Evolutionary conservation across 2,329 filamentous ascomycete genomes (phyloP).

Genomic region (Colletotrichum incanum): DNA sequence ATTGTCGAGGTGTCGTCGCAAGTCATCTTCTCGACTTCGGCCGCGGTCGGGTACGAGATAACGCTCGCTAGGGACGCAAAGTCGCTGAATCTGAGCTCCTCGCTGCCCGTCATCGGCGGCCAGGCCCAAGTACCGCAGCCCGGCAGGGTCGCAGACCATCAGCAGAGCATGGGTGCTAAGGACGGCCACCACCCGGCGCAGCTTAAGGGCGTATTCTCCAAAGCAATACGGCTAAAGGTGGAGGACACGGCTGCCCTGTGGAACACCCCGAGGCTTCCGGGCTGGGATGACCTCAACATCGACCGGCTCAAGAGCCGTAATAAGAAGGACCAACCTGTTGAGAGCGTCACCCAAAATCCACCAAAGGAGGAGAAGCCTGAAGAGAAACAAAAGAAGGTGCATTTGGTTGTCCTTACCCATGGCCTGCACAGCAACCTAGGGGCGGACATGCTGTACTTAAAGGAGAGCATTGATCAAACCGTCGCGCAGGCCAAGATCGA

Average conservation of each 20-base stretch:
- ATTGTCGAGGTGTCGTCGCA: constrained; percentile 93
- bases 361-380: constrained; percentile 48
- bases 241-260: constrained; percentile 93
- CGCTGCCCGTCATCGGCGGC: constrained; percentile 62
- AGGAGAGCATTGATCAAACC: constrained; percentile 94
- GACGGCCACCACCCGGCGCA: constrained; percentile 75
- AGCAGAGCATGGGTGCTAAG: constrained; percentile 72
- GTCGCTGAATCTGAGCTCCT: constrained; percentile 77
- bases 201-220: constrained; percentile 85
- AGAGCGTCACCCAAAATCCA: constrained; percentile 52
- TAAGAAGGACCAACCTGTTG: constrained; percentile 51
- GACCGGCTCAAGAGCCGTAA: constrained; percentile 46
- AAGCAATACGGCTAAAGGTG: constrained; percentile 82
- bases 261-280: constrained; percentile 90
- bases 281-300: constrained; percentile 66
- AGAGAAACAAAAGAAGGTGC: constrained; percentile 82
- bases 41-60: constrained; percentile 90
- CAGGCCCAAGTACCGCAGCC: constrained; percentile 70
- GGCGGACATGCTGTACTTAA: constrained; percentile 96
- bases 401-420: constrained; percentile 93
- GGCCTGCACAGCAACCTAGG: constrained; percentile 96
- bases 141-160: constrained; percentile 83
- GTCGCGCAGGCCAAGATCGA: constrained; percentile 81
- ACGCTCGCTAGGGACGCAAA: constrained; percentile 89
- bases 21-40: constrained; percentile 92